Conservation (phyloP, 441 rosid species). For the Eutrema salsugineum region DNA sequence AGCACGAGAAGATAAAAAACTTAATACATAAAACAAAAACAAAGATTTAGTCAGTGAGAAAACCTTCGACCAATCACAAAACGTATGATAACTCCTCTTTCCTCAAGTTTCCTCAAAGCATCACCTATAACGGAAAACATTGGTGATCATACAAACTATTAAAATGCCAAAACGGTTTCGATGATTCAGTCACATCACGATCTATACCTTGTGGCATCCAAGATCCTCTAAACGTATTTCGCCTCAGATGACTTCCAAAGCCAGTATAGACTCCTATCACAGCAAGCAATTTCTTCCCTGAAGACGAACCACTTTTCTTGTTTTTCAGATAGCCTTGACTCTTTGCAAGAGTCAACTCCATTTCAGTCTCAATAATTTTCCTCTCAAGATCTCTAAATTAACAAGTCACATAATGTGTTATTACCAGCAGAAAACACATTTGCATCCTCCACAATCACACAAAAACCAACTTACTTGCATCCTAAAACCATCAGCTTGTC, state of each 20-base stretch:
- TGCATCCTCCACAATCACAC: neutral
- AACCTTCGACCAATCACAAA: constrained; percentile 95
- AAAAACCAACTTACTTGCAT: constrained; percentile 65
- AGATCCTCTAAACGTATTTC: constrained; percentile 76
- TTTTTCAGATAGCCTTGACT: constrained; percentile 79
- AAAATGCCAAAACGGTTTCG: neutral
- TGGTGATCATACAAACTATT: neutral
- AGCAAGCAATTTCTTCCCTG: constrained; percentile 62
- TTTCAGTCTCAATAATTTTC: constrained; percentile 80
- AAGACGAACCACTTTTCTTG: constrained; percentile 43
- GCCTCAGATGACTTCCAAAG: constrained; percentile 75
- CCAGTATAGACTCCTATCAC: constrained; percentile 92
- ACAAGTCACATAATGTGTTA: neutral
- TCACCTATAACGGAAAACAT: constrained; percentile 45
- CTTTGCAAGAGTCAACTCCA: constrained; percentile 91
- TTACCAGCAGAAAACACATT: neutral
- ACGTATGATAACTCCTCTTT: constrained; percentile 81
- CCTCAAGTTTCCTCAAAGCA: constrained; percentile 77
- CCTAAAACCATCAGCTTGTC: constrained; percentile 75
- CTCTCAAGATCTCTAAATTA: constrained; percentile 78
- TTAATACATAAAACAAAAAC: neutral
- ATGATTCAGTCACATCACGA: constrained; percentile 1
- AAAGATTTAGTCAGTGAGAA: constrained; percentile 8
- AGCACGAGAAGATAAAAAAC: neutral
- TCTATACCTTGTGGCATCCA: constrained; percentile 88